These are phyloP conservation scores for Coleophoma crateriformis DNA, from an alignment of 2,329 filamentous ascomycete species.

Conservation along the genomic window DNA sequence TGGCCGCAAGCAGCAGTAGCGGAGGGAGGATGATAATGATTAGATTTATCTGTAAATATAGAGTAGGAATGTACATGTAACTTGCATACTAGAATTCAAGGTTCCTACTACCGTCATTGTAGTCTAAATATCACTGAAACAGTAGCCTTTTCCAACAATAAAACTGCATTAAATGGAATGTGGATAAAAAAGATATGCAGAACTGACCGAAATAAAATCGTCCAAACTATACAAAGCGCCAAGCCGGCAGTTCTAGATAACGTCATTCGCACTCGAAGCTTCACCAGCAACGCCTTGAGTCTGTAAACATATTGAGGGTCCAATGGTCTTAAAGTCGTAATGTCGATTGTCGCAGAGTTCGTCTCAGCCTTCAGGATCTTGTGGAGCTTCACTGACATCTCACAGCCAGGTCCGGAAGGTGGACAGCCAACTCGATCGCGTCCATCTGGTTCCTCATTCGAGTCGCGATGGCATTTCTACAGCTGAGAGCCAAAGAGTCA, in stretches of 20 bases:
- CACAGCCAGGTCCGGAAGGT: slow-evolving; percentile 51
- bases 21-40: too few relatives aligned
- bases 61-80: too few relatives aligned
- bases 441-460: slow-evolving; percentile 42
- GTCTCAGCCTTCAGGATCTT: slow-evolving; percentile 9
- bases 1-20: too few relatives aligned
- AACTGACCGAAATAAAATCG: too few relatives aligned
- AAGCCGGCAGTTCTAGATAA: background rate
- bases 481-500: slow-evolving; percentile 19
- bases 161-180: too few relatives aligned
- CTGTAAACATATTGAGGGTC: background rate
- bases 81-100: too few relatives aligned
- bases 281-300: background rate
- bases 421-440: slow-evolving; percentile 60
- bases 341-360: slow-evolving; percentile 43
- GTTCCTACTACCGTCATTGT: too few relatives aligned
- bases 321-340: slow-evolving; percentile 19
- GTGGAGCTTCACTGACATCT: slow-evolving; percentile 4
- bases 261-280: background rate
- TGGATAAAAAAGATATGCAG: too few relatives aligned
- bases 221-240: too few relatives aligned
- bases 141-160: too few relatives aligned
- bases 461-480: slow-evolving; percentile 33
- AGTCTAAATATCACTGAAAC: too few relatives aligned
- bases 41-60: too few relatives aligned